phyloP scores from a whole-genome alignment of 2,329 filamentous ascomycete genomes.

The Intubia oerlemansii region DNA sequence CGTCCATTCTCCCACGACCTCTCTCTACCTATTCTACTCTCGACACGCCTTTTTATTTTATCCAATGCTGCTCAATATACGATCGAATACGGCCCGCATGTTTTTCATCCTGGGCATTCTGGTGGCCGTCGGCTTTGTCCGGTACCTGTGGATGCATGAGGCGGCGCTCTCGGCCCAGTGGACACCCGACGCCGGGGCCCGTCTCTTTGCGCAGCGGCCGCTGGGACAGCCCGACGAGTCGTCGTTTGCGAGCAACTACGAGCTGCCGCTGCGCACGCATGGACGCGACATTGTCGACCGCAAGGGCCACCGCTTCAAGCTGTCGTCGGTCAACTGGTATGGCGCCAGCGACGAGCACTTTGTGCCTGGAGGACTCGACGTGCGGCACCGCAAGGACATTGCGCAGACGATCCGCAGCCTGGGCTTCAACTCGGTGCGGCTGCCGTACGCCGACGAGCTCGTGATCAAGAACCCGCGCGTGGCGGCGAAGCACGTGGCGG shows the following conservation, averaged over 20 bases:
- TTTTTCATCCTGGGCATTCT: conserved; percentile 17
- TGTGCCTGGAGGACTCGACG: conserved; percentile 40
- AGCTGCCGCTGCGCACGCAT: conserved; percentile 33
- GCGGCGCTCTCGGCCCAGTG: conserved; percentile 22
- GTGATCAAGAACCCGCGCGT: conserved; percentile 37
- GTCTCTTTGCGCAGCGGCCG: conserved; percentile 25
- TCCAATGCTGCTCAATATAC: too few relatives aligned
- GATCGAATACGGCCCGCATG: conserved; percentile 12
- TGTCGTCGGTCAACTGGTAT: conserved; percentile 50
- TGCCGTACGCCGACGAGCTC: conserved; percentile 50
- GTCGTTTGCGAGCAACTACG: conserved; percentile 23
- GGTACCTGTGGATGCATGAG: conserved; percentile 24
- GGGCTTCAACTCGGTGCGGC: conserved; percentile 49
- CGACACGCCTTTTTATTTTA: background rate
- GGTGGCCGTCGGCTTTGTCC: conserved; percentile 17
- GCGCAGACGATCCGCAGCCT: conserved; percentile 35
- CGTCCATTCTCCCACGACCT: background rate
- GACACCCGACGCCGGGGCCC: conserved; percentile 24
- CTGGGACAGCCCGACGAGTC: conserved; percentile 21
- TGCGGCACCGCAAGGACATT: conserved; percentile 38
- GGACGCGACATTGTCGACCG: conserved; percentile 41
- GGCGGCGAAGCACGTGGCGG: conserved; percentile 25
- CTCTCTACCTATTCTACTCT: background rate
- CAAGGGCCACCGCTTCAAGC: conserved; percentile 33
- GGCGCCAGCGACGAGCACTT: conserved; percentile 46